Conservation (phyloP, 495 filamentous ascomycete genomes). For the Penicillium samsonianum region DNA sequence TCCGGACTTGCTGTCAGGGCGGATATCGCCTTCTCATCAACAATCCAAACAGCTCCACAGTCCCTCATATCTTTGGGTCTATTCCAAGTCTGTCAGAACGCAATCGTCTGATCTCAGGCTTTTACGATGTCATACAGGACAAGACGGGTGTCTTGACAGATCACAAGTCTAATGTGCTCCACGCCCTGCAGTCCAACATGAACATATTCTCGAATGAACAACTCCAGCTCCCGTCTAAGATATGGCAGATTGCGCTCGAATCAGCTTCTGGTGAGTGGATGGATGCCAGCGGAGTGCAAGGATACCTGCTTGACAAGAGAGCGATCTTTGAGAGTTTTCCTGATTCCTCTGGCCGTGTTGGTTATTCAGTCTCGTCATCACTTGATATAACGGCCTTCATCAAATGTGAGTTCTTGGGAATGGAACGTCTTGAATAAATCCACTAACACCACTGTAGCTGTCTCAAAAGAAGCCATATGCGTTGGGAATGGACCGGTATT, state of each 20-base stretch:
- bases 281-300: constrained; percentile 36
- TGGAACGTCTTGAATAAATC: neutral
- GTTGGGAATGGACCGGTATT: constrained; percentile 35
- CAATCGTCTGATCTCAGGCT: constrained; percentile 24
- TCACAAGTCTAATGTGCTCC: constrained; percentile 24
- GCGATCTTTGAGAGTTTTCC: constrained; percentile 15
- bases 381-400: constrained; percentile 28
- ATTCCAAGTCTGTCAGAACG: constrained; percentile 24
- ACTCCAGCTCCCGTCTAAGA: constrained; percentile 18
- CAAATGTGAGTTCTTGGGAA: constrained; percentile 24
- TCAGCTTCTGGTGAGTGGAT: constrained; percentile 27
- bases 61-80: constrained; percentile 30
- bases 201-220: constrained; percentile 19
- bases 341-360: neutral
- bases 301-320: constrained; percentile 25
- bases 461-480: constrained; percentile 27
- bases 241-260: constrained; percentile 29
- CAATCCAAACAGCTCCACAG: constrained; percentile 14
- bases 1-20: constrained; percentile 30
- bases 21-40: constrained; percentile 31
- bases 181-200: constrained; percentile 13
- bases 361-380: constrained; percentile 12
- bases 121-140: constrained; percentile 26
- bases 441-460: constrained; percentile 23
- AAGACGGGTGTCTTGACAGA: constrained; percentile 25